phyloP scores from a whole-genome alignment of 192 early-diverging fungal genomes.

The Dimargaris verticillata region DNA sequence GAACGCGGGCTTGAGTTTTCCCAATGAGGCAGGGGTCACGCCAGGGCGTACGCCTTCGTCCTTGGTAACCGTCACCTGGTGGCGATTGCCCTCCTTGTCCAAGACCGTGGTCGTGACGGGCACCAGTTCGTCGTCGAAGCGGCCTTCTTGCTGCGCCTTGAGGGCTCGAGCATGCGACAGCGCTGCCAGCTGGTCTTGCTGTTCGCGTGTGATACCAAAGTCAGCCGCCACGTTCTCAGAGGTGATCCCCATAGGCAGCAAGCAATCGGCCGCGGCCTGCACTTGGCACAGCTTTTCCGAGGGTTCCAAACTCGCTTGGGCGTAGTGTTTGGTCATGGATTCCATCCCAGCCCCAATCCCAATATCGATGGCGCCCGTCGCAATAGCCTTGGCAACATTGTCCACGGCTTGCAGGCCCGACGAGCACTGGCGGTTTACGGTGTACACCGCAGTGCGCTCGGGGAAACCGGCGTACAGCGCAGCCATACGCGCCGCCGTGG shows the following conservation, averaged over 20 bases:
- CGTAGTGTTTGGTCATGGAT: slow-evolving; percentile 84
- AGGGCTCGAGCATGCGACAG: slow-evolving; percentile 69
- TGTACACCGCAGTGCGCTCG: slow-evolving; percentile 56
- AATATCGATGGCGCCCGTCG: slow-evolving; percentile 72
- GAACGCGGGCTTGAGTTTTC: slow-evolving; percentile 83
- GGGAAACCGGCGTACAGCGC: slow-evolving; percentile 84
- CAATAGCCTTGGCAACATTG: slow-evolving; percentile 75
- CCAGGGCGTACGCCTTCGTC: slow-evolving; percentile 86
- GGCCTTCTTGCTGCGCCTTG: slow-evolving; percentile 74
- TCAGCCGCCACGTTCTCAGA: slow-evolving; percentile 93
- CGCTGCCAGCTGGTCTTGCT: slow-evolving; percentile 83
- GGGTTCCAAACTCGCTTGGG: slow-evolving; percentile 33
- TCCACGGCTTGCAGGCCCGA: slow-evolving; percentile 80
- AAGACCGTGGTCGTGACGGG: slow-evolving; percentile 55
- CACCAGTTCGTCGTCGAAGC: slow-evolving; percentile 83
- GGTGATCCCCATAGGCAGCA: slow-evolving; percentile 82
- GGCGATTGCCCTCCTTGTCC: slow-evolving; percentile 67
- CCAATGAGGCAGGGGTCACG: slow-evolving; percentile 60
- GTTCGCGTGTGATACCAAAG: slow-evolving; percentile 65
- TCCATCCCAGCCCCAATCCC: slow-evolving; percentile 92
- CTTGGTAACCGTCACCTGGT: slow-evolving; percentile 47
- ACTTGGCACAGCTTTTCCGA: slow-evolving; percentile 60
- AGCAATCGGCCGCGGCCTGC: slow-evolving; percentile 62
- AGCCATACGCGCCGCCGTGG: slow-evolving; percentile 80
- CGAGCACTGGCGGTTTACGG: slow-evolving; percentile 89